These are phyloP conservation scores for Poronia punctata DNA, from an alignment of 495 filamentous ascomycete species.

Conservation along the genomic window DNA sequence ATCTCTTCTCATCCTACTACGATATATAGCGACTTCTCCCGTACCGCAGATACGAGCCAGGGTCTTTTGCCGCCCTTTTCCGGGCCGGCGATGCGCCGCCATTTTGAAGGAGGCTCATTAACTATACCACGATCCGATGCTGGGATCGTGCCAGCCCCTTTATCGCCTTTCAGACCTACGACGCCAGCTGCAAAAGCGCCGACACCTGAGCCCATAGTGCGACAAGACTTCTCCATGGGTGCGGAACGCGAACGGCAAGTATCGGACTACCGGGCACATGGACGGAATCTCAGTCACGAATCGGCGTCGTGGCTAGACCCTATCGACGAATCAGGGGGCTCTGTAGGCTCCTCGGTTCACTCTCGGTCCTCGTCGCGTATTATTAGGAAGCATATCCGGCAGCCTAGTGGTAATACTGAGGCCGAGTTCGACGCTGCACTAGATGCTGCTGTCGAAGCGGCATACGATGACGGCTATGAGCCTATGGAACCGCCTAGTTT, in stretches of 20 bases:
- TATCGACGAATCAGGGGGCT: slow-evolving; percentile 89
- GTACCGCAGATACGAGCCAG: slow-evolving; percentile 11
- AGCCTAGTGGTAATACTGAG: slow-evolving; percentile 68
- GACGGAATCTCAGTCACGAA: slow-evolving; percentile 57
- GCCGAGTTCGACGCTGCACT: slow-evolving; percentile 93
- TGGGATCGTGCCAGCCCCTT: slow-evolving; percentile 56
- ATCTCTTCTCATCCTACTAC: slow-evolving; percentile 8
- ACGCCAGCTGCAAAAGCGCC: slow-evolving; percentile 37
- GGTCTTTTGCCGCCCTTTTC: slow-evolving; percentile 42
- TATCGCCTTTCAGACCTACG: slow-evolving; percentile 51
- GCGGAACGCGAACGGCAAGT: slow-evolving; percentile 24
- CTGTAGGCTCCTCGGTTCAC: slow-evolving; percentile 71
- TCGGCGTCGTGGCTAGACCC: slow-evolving; percentile 93
- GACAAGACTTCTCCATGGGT: slow-evolving; percentile 36
- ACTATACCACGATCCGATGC: slow-evolving; percentile 36
- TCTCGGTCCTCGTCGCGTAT: slow-evolving; percentile 67
- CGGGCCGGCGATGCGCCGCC: slow-evolving; percentile 32
- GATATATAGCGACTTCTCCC: slow-evolving; percentile 18
- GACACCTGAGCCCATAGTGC: slow-evolving; percentile 30
- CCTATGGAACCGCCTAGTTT: slow-evolving; percentile 50
- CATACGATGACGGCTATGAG: slow-evolving; percentile 89
- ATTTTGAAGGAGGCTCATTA: slow-evolving; percentile 28
- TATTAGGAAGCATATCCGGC: slow-evolving; percentile 57
- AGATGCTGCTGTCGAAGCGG: slow-evolving; percentile 92
- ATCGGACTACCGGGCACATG: slow-evolving; percentile 33